Percentiles rank a stretch among this genome's conserved stretches.
phyloP scores from a whole-genome alignment of 768 basidiomycete genomes.

The Amanita rubescens region DNA sequence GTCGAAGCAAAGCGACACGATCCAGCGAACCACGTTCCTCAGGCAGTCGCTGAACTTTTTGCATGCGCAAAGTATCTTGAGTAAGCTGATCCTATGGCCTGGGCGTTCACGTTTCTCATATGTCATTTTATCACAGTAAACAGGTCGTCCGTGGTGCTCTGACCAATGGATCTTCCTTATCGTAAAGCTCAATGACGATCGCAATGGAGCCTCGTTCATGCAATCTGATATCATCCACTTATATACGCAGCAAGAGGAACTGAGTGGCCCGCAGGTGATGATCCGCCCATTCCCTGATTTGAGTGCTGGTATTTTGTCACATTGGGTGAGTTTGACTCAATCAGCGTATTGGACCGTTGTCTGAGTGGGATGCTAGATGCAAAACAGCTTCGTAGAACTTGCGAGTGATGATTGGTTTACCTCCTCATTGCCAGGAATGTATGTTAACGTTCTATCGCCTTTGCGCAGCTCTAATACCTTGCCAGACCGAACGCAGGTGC shows the following conservation, averaged over 20 bases:
- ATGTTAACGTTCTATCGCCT: too few species aligned
- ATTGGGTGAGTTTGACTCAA: slow-evolving; percentile 13
- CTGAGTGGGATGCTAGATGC: slow-evolving; percentile 11
- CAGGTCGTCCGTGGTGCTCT: slow-evolving; percentile 18
- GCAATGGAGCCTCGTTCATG: slow-evolving; percentile 14
- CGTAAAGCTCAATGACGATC: slow-evolving; percentile 12
- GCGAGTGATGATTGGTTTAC: slow-evolving; percentile 15
- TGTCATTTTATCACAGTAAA: slow-evolving; percentile 13
- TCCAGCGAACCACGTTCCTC: slow-evolving; percentile 11
- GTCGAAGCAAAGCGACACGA: slow-evolving; percentile 9
- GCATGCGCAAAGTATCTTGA: slow-evolving; percentile 14
- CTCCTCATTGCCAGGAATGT: too few species aligned
- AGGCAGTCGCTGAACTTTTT: slow-evolving; percentile 14
- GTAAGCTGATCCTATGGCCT: slow-evolving; percentile 10
- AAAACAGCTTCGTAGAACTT: slow-evolving; percentile 14
- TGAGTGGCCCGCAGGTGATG: slow-evolving; percentile 5
- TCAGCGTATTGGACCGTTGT: not conserved
- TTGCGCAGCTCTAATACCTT: too few species aligned
- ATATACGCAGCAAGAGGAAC: not conserved
- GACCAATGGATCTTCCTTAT: slow-evolving; percentile 20
- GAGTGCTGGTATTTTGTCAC: slow-evolving; percentile 16
- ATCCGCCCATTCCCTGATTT: slow-evolving; percentile 14
- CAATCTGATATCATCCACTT: slow-evolving; percentile 10
- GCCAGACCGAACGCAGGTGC: too few species aligned
- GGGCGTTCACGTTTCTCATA: slow-evolving; percentile 8